Evolutionary conservation across 2,329 filamentous ascomycete species (phyloP).

Genomic region (Colletotrichum sp.): DNA sequence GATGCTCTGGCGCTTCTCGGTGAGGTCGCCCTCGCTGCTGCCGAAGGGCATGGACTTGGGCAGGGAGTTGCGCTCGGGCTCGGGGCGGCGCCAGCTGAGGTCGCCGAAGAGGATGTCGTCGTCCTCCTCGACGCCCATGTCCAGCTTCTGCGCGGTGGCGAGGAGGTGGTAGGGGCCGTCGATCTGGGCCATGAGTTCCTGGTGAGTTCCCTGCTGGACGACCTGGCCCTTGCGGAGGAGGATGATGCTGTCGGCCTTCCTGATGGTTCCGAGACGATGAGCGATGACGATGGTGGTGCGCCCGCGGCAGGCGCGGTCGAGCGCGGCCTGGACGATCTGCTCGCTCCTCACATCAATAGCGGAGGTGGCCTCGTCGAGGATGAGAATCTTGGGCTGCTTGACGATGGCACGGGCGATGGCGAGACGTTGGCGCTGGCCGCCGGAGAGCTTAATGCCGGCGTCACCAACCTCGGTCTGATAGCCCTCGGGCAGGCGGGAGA

Average conservation of each 20-base stretch:
- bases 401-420: constrained; percentile 64
- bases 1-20: constrained; percentile 9
- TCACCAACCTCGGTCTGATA: constrained; percentile 71
- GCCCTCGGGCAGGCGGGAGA: constrained; percentile 54
- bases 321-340: constrained; percentile 51
- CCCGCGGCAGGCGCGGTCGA: constrained; percentile 52
- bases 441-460: constrained; percentile 67
- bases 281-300: constrained; percentile 67
- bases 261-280: constrained; percentile 56
- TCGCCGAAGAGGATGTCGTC: constrained; percentile 23
- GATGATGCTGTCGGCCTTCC: constrained; percentile 62
- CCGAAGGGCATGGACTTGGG: neutral
- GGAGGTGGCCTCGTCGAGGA: constrained; percentile 68
- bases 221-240: constrained; percentile 59
- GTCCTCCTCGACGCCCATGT: constrained; percentile 13
- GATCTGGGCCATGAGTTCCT: constrained; percentile 49
- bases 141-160: constrained; percentile 36
- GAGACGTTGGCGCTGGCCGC: constrained; percentile 68
- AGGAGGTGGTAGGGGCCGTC: constrained; percentile 49
- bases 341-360: constrained; percentile 65
- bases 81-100: constrained; percentile 16
- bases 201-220: constrained; percentile 62
- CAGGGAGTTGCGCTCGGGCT: neutral
- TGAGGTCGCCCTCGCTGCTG: constrained; percentile 12
- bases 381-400: constrained; percentile 59